Base-by-base conservation (phyloP, 148 eudicot genomes). In the Suaeda aralocaspica region DNA sequence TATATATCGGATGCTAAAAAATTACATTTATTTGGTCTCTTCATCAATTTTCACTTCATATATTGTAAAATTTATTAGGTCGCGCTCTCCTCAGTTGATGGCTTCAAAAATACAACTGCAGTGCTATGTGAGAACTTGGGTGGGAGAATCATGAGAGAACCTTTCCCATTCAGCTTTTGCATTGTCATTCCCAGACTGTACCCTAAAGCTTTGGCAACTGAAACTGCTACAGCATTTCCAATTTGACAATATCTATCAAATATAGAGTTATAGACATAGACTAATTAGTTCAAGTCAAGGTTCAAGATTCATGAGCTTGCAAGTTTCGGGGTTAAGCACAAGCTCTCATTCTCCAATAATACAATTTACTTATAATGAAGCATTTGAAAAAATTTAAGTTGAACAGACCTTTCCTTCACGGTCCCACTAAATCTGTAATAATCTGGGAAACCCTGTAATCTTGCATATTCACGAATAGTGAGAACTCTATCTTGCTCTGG, bases 401-500 rank as follows among this genome's bases (percentile, higher is more conserved):
- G 21, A 6, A 55, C 67, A 26, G 68, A 84, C 87, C 87, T 82
- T 60, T 78, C 84, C 52, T 74, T 86, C 53, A 82, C 72, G 41
- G 26, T 59, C 55, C 90, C 90, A 70, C 70, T 71, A 64, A 86
- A 82, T 63, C 70, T 71, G 77, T 82, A 86, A 72, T 67, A 80
- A 57, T 84, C 90, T 56, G 82, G 90, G 58, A 86, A 86, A 31
- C 87, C 90, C 78, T 84, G 90, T 52, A 86, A 70, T 59, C 90
- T 83, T 48, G 90, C 87, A 73, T 51, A 75, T 73, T 84, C 87
- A 1, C 90, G 84, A 39, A 84, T 36, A 7, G 90, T 86, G 13
- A 86, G 90, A 68, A 82, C 79, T 73, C 90, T 73, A 49, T 86
- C 87, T 76, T 86, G 87, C 65, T 81, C 82, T 11, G 90, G 90